Percentiles rank a stretch among this genome's conserved stretches.
phyloP scores from a whole-genome alignment of 108 stramenopile species.

The Parietichytrium sp. region DNA sequence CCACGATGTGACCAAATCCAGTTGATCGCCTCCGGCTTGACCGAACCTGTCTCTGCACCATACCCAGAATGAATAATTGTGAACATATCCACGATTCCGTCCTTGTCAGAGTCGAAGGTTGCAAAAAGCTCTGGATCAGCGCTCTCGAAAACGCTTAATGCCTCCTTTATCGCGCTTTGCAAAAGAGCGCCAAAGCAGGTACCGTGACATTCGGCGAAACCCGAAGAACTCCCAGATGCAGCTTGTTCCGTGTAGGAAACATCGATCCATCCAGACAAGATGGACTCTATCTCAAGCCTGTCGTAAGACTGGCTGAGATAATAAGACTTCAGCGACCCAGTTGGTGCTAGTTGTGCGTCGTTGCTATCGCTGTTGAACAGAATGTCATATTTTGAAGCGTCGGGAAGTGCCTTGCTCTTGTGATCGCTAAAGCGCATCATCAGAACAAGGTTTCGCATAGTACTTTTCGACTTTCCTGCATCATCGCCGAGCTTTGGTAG shows the following conservation, averaged over 20 bases:
- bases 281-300: not conserved
- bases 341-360: not conserved
- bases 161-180: not conserved
- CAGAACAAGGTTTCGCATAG: conserved; percentile 34
- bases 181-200: not conserved
- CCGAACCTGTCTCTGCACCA: conserved; percentile 66
- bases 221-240: conserved; percentile 4
- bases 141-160: not conserved
- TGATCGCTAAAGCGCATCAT: conserved; percentile 39
- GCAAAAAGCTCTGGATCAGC: conserved; percentile 17
- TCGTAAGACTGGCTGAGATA: not conserved
- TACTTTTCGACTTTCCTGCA: too few species aligned
- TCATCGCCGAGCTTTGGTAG: too few species aligned
- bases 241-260: not conserved
- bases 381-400: not conserved
- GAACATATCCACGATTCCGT: conserved; percentile 58
- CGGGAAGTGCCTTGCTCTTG: not conserved
- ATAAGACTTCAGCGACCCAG: not conserved
- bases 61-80: conserved; percentile 71
- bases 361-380: not conserved
- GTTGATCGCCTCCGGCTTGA: conserved; percentile 56
- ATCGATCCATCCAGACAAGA: not conserved
- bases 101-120: conserved; percentile 42
- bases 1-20: conserved; percentile 61
- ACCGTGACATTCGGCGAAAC: not conserved